Percentiles rank a stretch among this genome's conserved stretches.
Conservation (phyloP, 371 early-diverging fungal genomes). For the Apophysomyces elegans region DNA sequence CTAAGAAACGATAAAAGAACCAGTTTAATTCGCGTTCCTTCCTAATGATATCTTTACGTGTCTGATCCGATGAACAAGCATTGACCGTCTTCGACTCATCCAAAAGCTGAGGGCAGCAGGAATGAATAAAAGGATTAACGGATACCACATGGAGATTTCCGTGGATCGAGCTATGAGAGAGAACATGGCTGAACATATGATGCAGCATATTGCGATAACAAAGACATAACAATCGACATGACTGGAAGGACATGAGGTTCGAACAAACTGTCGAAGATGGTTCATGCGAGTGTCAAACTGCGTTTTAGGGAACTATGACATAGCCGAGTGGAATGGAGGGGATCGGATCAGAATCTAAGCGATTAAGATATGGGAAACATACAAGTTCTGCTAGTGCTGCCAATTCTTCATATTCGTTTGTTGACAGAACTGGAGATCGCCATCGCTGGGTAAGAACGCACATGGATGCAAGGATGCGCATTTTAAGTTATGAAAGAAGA, state of each 20-base stretch:
- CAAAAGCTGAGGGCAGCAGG: constrained; percentile 46
- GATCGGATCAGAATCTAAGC: neutral
- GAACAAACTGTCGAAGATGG: constrained; percentile 28
- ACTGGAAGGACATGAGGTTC: constrained; percentile 35
- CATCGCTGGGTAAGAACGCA: constrained; percentile 38
- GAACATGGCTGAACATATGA: constrained; percentile 45
- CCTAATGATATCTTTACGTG: constrained; percentile 24
- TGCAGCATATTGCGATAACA: constrained; percentile 35
- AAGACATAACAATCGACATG: constrained; percentile 47
- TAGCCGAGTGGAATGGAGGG: neutral
- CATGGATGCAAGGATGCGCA: constrained; percentile 26
- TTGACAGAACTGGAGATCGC: constrained; percentile 36
- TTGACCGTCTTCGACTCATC: constrained; percentile 43
- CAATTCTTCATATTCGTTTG: constrained; percentile 25
- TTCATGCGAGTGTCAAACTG: constrained; percentile 28
- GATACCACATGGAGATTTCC: constrained; percentile 53
- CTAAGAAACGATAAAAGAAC: constrained; percentile 15
- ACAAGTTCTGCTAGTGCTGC: constrained; percentile 28
- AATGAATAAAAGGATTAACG: constrained; percentile 40
- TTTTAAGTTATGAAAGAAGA: neutral
- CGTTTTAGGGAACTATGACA: constrained; percentile 29
- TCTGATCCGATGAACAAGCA: constrained; percentile 28
- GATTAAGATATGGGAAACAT: constrained; percentile 15
- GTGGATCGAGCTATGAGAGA: constrained; percentile 45
- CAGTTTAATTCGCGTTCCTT: neutral